Evolutionary conservation across 345 rosid genomes (phyloP), one percentile per base, ranked within the genome.

Genomic region (Gossypium stocksii): DNA sequence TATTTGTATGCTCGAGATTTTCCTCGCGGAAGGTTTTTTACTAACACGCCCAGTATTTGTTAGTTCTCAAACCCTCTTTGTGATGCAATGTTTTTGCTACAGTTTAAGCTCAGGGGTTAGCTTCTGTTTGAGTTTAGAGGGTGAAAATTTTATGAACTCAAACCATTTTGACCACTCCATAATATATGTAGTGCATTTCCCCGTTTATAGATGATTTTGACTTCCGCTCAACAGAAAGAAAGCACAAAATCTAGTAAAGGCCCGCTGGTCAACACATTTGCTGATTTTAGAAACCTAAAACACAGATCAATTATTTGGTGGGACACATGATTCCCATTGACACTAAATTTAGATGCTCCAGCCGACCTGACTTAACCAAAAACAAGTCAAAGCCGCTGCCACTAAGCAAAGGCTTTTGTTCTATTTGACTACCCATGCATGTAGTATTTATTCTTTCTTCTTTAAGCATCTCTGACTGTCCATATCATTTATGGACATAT

Each of bases 311-410:
- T 49, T 3, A 29, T 59, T 57, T 58, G 16, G 6, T 72, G 54
- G 66, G 75, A 66, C 44, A 44, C 75, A 44, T 58, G 56, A 72
- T 72, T 72, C 75, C 73, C 29, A 43, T 9, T 8, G 56, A 23
- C 66, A 23, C 75, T 25, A 59, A 41, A 22, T 72, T 44, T 41
- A 71, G 63, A 43, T 58, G 54, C 75, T 44, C 66, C 38, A 38
- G 6, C 51, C 29, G 41, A 38, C 29, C 56, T 13, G 23, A 46
- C 19, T n/a, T 13, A 46, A 46, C 22, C 25, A 10, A 58, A 9
- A 25, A 59, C 25, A 59, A 25, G 66, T 72, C 66, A 72, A 72
- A 22, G 75, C 9, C 44, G 8, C 58, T 9, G 53, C 44, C 41
- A 72, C 75, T 44, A 58, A 14, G 22, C 53, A 22, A 72, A 72